Evolutionary conservation across 2,329 filamentous ascomycete genomes (phyloP), one percentile per base, ranked within the genome.

Genomic region (Coccinonectria pachysandricola): DNA sequence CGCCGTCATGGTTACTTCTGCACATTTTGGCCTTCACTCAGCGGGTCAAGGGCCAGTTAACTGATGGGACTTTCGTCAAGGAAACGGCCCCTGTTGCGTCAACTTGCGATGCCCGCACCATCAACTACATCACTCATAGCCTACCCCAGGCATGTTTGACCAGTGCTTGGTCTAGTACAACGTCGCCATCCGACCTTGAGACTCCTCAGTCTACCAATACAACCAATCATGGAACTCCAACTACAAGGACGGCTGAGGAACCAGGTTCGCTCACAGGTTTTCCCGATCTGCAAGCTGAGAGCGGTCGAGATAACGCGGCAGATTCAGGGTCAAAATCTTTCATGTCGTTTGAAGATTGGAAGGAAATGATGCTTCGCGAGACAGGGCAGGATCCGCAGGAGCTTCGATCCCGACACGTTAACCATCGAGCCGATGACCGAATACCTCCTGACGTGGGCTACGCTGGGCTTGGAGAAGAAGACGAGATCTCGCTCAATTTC

Each of bases 321-420:
- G 47, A 49, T 13, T 42, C 46, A 12, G 39, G 43, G 9, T 37
- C 43, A 8, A 45, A 47, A 5, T 39, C 86, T 6, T 96, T 96
- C 52, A 75, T 96, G 44, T 95, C 91, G 0, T 98, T 98, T 44
- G 91, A 96, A 51, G 88, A 96, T 46, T 98, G 91, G 91, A 96
- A 94, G 59, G 84, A 80, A 47, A 81, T 87, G 63, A 94, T 93
- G 59, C 61, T 96, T 11, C 82, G 79, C 26, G 83, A 85, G 49
- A 79, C 75, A 4, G 88, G 85, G 8, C 88, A 95, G 48, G 68
- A 73, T 28, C 62, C 63, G 5, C 54, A 85, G 62, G 48, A 81
- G 58, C 40, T 83, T 68, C 55, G 76, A 68, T 54, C 67, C 68
- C 49, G 81, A 60, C 50, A 73, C 64, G 40, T 65, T 46, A 52